phyloP scores from a whole-genome alignment of 2,329 filamentous ascomycete species.

The Cladophialophora yegresii region DNA sequence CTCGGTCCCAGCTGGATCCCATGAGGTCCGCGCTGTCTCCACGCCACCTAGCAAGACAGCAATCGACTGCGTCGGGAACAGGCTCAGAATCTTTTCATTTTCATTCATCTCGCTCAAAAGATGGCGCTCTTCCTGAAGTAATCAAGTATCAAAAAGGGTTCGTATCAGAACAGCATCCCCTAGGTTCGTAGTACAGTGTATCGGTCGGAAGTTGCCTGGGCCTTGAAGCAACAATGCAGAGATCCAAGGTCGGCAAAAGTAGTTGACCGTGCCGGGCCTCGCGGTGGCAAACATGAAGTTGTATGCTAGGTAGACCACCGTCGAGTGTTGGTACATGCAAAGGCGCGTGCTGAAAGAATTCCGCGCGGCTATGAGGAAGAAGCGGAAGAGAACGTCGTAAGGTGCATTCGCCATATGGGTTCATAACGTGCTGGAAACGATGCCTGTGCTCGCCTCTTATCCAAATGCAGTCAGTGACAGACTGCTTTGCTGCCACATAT shows the following conservation, averaged over 20 bases:
- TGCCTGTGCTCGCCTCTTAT: conserved; percentile 7
- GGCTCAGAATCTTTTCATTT: conserved; percentile 6
- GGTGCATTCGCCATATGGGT: conserved; percentile 2
- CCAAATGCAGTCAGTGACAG: conserved; percentile 1
- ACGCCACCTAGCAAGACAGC: not conserved
- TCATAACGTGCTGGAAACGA: not conserved
- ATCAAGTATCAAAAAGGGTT: conserved; percentile 23
- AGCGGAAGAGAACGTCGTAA: conserved; percentile 1
- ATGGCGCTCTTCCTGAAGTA: conserved; percentile 1
- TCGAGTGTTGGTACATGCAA: conserved; percentile 18
- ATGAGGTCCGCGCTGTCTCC: too few relatives aligned
- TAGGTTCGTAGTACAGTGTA: conserved; percentile 20
- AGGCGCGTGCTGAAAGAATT: not conserved
- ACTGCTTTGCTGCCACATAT: conserved; percentile 11
- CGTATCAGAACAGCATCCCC: conserved; percentile 29
- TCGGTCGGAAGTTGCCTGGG: conserved; percentile 18
- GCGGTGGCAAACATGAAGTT: conserved; percentile 15
- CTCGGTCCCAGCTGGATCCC: not conserved
- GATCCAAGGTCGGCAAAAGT: conserved; percentile 14
- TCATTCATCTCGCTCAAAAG: conserved; percentile 10
- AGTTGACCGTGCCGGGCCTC: conserved; percentile 11
- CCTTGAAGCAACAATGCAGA: conserved; percentile 15
- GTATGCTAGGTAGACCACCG: conserved; percentile 22
- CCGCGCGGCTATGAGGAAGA: not conserved
- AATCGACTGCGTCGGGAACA: not conserved